These are phyloP conservation scores for Globisporangium takayamanum DNA, from an alignment of 352 stramenopile species.

Conservation along the genomic window DNA sequence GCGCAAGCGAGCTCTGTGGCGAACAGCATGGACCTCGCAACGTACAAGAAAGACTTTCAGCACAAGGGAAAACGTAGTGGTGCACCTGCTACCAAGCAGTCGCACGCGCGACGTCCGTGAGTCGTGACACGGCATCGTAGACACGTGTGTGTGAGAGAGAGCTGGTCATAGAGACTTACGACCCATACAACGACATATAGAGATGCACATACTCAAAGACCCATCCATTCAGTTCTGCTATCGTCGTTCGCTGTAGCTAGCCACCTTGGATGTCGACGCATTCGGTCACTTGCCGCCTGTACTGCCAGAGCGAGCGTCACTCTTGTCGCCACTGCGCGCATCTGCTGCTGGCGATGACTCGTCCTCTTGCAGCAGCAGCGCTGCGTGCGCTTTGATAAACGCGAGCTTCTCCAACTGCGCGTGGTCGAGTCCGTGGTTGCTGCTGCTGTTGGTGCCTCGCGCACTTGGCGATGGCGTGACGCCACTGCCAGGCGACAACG, in stretches of 20 bases:
- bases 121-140: background rate
- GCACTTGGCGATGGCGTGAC: background rate
- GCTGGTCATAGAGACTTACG: background rate
- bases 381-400: conserved; percentile 7
- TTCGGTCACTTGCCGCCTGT: background rate
- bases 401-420: conserved; percentile 9
- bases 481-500: background rate
- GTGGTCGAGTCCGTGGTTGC: background rate
- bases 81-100: background rate
- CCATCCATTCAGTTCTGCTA: background rate
- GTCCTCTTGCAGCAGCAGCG: background rate
- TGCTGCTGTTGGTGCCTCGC: background rate
- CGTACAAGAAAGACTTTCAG: conserved; percentile 38
- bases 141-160: background rate
- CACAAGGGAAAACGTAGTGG: conserved; percentile 21
- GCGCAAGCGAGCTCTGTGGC: conserved; percentile 59
- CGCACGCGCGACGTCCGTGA: background rate
- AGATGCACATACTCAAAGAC: background rate
- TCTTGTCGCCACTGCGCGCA: background rate
- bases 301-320: background rate
- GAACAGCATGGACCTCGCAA: conserved; percentile 72
- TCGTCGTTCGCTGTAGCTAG: background rate
- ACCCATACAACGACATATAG: background rate
- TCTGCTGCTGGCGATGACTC: background rate
- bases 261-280: background rate